Conservation (phyloP, 2,329 filamentous ascomycete species). For the Parafenestella ontariensis region DNA sequence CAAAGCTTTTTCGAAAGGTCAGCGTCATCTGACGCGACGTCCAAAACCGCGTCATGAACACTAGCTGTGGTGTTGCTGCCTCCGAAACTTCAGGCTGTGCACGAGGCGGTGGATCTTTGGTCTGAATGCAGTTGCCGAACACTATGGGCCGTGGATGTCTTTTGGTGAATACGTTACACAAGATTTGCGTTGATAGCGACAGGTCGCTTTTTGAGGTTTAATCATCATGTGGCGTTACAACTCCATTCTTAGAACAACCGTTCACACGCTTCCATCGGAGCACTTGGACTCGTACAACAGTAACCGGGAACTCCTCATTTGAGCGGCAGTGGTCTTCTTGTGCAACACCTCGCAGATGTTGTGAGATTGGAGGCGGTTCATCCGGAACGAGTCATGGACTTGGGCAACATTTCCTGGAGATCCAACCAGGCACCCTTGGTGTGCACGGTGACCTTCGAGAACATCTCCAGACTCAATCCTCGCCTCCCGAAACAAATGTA, state of each 20-base stretch:
- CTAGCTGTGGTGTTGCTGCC: not conserved
- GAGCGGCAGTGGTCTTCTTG: not conserved
- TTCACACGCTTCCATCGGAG: not conserved
- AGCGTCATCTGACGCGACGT: constrained; percentile 3
- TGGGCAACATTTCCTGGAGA: constrained; percentile 9
- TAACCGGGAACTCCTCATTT: not conserved
- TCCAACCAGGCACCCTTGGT: constrained; percentile 3
- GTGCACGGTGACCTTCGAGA: constrained; percentile 16
- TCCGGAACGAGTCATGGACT: constrained; percentile 21
- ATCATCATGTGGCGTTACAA: constrained; percentile 9
- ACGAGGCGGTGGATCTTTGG: not conserved
- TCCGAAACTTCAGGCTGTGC: not conserved
- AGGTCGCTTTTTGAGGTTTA: constrained; percentile 7
- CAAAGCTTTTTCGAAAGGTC: not conserved
- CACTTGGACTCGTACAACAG: not conserved
- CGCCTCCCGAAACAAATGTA: not conserved
- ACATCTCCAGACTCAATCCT: constrained; percentile 12
- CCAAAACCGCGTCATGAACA: not conserved
- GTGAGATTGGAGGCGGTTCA: constrained; percentile 11
- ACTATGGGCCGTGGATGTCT: too few species aligned
- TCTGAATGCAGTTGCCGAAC: not conserved
- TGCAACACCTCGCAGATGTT: not conserved
- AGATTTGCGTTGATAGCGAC: constrained; percentile 3
- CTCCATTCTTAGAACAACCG: not conserved
- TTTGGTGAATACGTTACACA: not conserved